Evolutionary conservation across 2,329 filamentous ascomycete species (phyloP).

Genomic region (Xylaria sp.): DNA sequence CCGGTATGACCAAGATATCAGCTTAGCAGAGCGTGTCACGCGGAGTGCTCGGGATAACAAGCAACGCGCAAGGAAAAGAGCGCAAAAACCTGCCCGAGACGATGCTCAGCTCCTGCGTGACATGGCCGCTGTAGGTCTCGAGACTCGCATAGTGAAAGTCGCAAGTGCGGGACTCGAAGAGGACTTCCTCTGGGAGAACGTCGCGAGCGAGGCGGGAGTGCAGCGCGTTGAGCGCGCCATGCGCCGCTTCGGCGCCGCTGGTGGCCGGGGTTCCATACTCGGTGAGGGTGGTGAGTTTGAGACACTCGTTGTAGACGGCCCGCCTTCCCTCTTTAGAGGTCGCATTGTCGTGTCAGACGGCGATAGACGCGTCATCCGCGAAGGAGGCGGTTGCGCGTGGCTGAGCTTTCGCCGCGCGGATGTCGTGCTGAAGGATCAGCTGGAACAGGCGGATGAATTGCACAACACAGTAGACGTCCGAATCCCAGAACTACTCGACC

Average conservation of each 20-base stretch:
- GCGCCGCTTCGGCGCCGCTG: slow-evolving; percentile 70
- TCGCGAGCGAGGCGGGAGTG: slow-evolving; percentile 67
- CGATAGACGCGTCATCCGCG: slow-evolving; percentile 64
- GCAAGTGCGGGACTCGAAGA: slow-evolving; percentile 90
- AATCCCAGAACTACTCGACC: slow-evolving; percentile 74
- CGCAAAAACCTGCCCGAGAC: slow-evolving; percentile 40
- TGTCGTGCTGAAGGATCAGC: slow-evolving; percentile 57
- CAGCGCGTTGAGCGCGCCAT: slow-evolving; percentile 63
- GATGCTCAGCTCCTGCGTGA: slow-evolving; percentile 76
- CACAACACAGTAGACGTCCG: slow-evolving; percentile 52
- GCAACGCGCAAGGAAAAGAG: slow-evolving; percentile 7
- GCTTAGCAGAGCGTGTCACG: slow-evolving; percentile 33
- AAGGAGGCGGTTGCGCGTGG: slow-evolving; percentile 82
- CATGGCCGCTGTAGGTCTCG: slow-evolving; percentile 80
- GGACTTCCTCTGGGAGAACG: slow-evolving; percentile 80
- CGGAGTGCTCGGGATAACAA: slow-evolving; percentile 46
- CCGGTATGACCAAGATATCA: slow-evolving; percentile 3
- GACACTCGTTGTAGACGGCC: slow-evolving; percentile 87
- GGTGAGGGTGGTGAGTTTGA: slow-evolving; percentile 98
- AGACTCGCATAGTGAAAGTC: slow-evolving; percentile 94
- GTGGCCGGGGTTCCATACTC: slow-evolving; percentile 74
- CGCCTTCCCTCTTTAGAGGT: slow-evolving; percentile 75
- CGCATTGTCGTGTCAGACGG: slow-evolving; percentile 70
- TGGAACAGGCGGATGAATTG: slow-evolving; percentile 26
- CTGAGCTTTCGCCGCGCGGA: slow-evolving; percentile 69